These are phyloP conservation scores for Talaromyces proteolyticus DNA, from an alignment of 495 filamentous ascomycete genomes.

Conservation along the genomic window DNA sequence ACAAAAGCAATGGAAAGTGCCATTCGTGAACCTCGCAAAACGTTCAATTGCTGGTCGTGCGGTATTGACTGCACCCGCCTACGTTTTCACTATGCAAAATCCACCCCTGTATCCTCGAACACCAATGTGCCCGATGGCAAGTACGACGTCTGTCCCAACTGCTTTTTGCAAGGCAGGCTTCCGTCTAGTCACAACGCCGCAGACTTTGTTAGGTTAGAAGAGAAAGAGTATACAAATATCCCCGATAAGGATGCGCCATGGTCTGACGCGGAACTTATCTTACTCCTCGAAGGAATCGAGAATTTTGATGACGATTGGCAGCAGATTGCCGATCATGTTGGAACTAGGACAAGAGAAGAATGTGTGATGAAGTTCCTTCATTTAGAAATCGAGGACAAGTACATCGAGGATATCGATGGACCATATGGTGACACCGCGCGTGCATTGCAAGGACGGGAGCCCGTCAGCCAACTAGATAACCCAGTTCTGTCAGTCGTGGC, in stretches of 20 bases:
- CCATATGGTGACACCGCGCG: constrained; percentile 52
- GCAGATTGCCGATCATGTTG: constrained; percentile 83
- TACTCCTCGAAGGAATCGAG: constrained; percentile 85
- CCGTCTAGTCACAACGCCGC: constrained; percentile 63
- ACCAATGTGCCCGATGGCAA: constrained; percentile 55
- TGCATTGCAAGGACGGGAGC: constrained; percentile 66
- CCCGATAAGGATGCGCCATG: constrained; percentile 78
- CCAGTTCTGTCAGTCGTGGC: constrained; percentile 91
- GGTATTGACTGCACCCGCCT: constrained; percentile 88
- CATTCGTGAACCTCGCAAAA: constrained; percentile 58
- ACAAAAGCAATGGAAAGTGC: constrained; percentile 56
- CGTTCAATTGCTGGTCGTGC: constrained; percentile 80
- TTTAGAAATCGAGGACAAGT: constrained; percentile 85
- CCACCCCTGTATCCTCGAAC: constrained; percentile 48
- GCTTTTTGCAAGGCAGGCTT: constrained; percentile 75
- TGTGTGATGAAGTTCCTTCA: constrained; percentile 95
- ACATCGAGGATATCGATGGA: constrained; percentile 68
- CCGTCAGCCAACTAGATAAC: constrained; percentile 86
- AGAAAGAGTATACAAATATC: constrained; percentile 66
- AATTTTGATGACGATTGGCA: constrained; percentile 93
- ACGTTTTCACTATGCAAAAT: constrained; percentile 79
- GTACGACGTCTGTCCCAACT: constrained; percentile 84
- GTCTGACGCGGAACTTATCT: constrained; percentile 81
- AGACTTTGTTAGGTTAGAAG: constrained; percentile 84
- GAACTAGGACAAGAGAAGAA: constrained; percentile 87